Evolutionary conservation across 2,329 filamentous ascomycete species (phyloP).

Genomic region (Lithohypha guttulata): DNA sequence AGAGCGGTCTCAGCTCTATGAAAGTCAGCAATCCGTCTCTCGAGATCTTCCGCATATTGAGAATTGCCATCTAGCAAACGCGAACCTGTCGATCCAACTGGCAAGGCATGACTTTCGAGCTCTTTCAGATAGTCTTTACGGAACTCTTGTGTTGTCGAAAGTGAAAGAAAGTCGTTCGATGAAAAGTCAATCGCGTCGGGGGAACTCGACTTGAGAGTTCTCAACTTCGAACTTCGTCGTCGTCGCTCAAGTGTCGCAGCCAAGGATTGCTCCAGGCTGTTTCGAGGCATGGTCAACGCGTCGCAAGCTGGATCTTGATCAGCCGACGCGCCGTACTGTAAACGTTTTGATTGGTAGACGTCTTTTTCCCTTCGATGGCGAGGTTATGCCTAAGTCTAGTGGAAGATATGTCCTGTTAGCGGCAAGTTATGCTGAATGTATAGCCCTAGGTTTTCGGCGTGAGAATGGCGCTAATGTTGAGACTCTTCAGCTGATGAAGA

Average conservation of each 20-base stretch:
- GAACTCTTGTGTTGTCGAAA: constrained; percentile 40
- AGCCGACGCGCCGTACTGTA: background rate
- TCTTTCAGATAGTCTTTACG: constrained; percentile 40
- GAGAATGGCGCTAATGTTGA: no score
- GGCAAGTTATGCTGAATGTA: no score
- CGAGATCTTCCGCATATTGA: constrained; percentile 47
- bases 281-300: background rate
- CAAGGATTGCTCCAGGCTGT: constrained; percentile 15
- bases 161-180: constrained; percentile 55
- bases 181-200: constrained; percentile 46
- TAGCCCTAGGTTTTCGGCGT: no score
- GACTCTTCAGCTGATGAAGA: no score
- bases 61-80: constrained; percentile 57
- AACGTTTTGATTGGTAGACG: background rate
- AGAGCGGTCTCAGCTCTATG: constrained; percentile 48
- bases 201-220: constrained; percentile 37
- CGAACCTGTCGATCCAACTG: constrained; percentile 48
- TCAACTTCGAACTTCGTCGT: constrained; percentile 34
- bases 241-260: constrained; percentile 27
- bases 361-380: no score
- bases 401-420: no score
- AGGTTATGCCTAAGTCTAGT: no score
- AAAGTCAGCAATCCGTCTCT: constrained; percentile 48
- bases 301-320: background rate
- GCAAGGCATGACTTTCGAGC: constrained; percentile 29